Conservation (phyloP, 1,284 basidiomycete genomes). For the Trichosporon sp. region DNA sequence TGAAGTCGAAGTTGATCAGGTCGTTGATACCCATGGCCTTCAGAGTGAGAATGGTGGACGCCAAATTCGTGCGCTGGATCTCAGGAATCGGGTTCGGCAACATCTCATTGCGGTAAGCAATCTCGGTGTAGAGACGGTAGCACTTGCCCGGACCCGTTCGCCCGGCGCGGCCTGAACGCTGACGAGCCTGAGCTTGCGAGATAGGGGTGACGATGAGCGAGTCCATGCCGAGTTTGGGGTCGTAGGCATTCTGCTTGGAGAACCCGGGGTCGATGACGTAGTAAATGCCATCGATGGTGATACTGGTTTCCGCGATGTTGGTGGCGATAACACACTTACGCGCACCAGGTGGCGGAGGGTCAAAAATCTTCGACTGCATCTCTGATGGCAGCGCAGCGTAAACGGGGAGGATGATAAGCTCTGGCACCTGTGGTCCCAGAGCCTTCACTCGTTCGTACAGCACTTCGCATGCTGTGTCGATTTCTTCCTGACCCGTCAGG, state of each 20-base stretch:
- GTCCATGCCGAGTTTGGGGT: conserved; percentile 96
- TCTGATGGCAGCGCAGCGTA: conserved; percentile 97
- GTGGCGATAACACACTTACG: conserved; percentile 98
- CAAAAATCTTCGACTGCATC: conserved; percentile 95
- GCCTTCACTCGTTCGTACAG: conserved; percentile 98
- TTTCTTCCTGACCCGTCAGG: conserved; percentile 97
- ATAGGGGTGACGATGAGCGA: conserved; percentile 97
- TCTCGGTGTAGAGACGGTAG: conserved; percentile 96
- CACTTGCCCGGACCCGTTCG: conserved; percentile 98
- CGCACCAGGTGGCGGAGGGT: conserved; percentile 91
- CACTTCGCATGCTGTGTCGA: conserved; percentile 95
- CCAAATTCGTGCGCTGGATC: conserved; percentile 91
- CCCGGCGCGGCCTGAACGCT: conserved; percentile 91
- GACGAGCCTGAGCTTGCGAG: conserved; percentile 94
- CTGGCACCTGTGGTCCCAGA: conserved; percentile 91
- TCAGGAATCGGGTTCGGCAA: conserved; percentile 95
- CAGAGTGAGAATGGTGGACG: conserved; percentile 87
- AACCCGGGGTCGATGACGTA: conserved; percentile 99
- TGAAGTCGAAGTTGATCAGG: conserved; percentile 95
- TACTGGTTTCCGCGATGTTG: conserved; percentile 96
- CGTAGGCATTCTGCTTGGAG: conserved; percentile 98
- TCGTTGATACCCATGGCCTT: conserved; percentile 99
- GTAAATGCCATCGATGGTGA: conserved; percentile 98
- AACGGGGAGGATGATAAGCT: conserved; percentile 92
- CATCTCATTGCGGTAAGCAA: conserved; percentile 98